Base-by-base conservation (phyloP, 306 rosid species). In the Rosa chinensis region DNA sequence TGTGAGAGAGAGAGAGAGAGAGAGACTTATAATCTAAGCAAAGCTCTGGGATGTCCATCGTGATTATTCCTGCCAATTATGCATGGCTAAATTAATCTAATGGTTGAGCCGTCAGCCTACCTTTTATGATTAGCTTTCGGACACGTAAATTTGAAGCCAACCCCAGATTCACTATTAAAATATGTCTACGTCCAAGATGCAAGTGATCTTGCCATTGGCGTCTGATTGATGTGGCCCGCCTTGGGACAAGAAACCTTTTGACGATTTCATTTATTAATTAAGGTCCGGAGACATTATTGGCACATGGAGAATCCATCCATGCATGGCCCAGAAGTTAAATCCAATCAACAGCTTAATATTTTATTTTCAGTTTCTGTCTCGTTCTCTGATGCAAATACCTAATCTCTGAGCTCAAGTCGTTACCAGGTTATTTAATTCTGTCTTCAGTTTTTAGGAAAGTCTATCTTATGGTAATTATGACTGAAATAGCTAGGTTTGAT, bases 71-170 rank as follows among this genome's bases (percentile, higher is more conserved):
- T 39, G 18, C 10, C 35, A 63, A 9, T 25, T 56, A 80, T 64
- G 23, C 23, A 59, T 43, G 61, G 39, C n/a, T 23, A 63, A 16
- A 63, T 59, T 28, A 56, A 32, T 32, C 37, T 32, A 2, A 32
- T 32, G 37, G 37, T 2, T 32, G 37, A 32, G 37, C 37, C 37
- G 37, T 32, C 3, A 32, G 37, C 37, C 37, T 32, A 32, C 3
- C 37, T 32, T 32, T 32, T 32, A 32, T 52, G 73, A 68, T 44
- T 23, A 59, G 61, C 85, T 81, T 79, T 56, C 77, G 40, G 58
- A 84, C 75, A 77, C 78, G 85, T 81, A 81, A 50, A 74, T 70
- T 47, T 74, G 70, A 84, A 81, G 82, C 75, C 78, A 74, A 20
- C 71, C 80, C 66, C 20, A 23, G 72, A 40, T 49, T 50, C 11